phyloP scores from a whole-genome alignment of 179 eudicot genomes.

The Beta lomatogona region DNA sequence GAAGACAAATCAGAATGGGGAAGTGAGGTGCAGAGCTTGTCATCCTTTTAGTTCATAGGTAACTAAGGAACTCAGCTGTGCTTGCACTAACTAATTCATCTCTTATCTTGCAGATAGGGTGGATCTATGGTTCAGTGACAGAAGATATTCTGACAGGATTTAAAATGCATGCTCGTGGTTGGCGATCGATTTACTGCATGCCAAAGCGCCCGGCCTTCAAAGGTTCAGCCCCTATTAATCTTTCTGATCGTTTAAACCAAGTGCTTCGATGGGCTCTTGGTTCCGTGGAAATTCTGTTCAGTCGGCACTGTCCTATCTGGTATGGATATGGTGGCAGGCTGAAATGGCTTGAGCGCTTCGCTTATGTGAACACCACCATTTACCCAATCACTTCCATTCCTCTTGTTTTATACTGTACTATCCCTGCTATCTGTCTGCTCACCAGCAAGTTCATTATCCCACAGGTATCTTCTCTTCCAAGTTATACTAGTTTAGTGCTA shows the following conservation, averaged over 20 bases:
- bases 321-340: slow-evolving; percentile 75
- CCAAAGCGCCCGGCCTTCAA: slow-evolving; percentile 81
- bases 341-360: slow-evolving; percentile 82
- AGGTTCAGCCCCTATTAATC: slow-evolving; percentile 89
- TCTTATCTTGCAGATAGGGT: slow-evolving; percentile 62
- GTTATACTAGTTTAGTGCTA: not conserved
- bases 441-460: slow-evolving; percentile 85
- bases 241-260: slow-evolving; percentile 84
- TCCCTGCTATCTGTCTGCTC: slow-evolving; percentile 81
- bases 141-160: slow-evolving; percentile 95
- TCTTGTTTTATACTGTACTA: slow-evolving; percentile 65
- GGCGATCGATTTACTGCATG: slow-evolving; percentile 92
- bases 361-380: slow-evolving; percentile 75
- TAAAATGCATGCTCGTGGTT: slow-evolving; percentile 91
- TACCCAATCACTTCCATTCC: slow-evolving; percentile 81
- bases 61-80: too few species aligned
- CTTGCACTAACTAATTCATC: not conserved
- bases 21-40: slow-evolving; percentile 53
- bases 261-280: slow-evolving; percentile 87
- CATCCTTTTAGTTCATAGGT: not conserved
- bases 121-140: slow-evolving; percentile 90
- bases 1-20: slow-evolving; percentile 91
- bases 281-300: slow-evolving; percentile 75
- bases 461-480: slow-evolving; percentile 44
- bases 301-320: slow-evolving; percentile 87